Percentiles rank a stretch among this genome's conserved stretches.
phyloP scores from a whole-genome alignment of 75 land plant species.

The Sequoiadendron giganteum region DNA sequence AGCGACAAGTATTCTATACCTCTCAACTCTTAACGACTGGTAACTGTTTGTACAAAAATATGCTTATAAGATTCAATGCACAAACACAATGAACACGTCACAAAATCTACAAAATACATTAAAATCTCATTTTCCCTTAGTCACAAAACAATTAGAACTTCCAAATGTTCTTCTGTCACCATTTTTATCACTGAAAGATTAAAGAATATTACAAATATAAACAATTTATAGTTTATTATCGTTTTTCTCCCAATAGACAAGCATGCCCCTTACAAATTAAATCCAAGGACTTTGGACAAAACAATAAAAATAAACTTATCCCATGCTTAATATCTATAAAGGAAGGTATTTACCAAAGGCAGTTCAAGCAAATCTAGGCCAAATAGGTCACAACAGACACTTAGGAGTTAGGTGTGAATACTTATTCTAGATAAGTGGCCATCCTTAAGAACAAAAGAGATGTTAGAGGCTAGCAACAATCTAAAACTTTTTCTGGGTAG shows the following conservation, averaged over 20 bases:
- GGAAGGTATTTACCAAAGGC: not conserved
- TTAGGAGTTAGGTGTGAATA: not conserved
- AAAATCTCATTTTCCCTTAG: too few relatives aligned
- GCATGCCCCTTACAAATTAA: not conserved
- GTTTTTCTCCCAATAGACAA: not conserved
- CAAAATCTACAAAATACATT: too few relatives aligned
- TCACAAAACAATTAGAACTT: too few relatives aligned
- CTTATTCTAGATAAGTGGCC: not conserved
- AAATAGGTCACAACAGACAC: not conserved
- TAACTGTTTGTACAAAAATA: too few relatives aligned
- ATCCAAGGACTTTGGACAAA: not conserved
- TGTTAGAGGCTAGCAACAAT: not conserved
- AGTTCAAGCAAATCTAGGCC: too few relatives aligned
- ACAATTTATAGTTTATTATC: not conserved
- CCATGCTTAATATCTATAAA: not conserved
- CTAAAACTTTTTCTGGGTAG: not conserved
- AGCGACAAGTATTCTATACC: too few relatives aligned
- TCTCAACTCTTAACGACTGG: too few relatives aligned
- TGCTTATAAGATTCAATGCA: too few relatives aligned
- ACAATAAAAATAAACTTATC: not conserved
- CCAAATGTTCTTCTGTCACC: too few relatives aligned
- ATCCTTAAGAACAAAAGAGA: not conserved
- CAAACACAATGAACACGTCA: too few relatives aligned
- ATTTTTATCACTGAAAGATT: too few relatives aligned
- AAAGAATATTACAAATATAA: not conserved